Conservation (phyloP, 2,329 filamentous ascomycete species). For the Verticillium tricorpus region DNA sequence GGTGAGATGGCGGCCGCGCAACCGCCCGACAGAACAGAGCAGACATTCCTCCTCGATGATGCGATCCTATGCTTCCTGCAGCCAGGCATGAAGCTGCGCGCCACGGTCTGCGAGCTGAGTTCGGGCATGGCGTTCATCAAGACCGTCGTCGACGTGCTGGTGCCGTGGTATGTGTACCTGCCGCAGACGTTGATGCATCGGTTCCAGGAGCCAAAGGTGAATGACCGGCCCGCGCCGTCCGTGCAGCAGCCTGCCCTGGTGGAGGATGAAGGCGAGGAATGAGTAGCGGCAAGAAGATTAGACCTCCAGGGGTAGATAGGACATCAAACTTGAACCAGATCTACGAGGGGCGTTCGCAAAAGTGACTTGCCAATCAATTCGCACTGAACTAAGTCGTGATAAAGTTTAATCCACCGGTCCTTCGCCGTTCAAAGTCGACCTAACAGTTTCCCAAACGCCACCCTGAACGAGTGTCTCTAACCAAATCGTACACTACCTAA, state of each 20-base stretch:
- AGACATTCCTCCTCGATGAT: slow-evolving; percentile 65
- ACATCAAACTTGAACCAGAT: neutral
- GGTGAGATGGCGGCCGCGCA: slow-evolving; percentile 3
- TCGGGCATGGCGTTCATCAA: slow-evolving; percentile 65
- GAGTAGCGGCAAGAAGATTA: neutral
- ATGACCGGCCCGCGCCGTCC: slow-evolving; percentile 41
- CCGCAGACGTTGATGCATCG: slow-evolving; percentile 65
- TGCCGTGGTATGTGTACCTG: slow-evolving; percentile 60
- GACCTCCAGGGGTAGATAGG: too few relatives aligned
- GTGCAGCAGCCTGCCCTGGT: slow-evolving; percentile 25
- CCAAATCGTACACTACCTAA: neutral
- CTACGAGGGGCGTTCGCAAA: neutral
- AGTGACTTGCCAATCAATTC: neutral
- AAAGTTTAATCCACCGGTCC: neutral
- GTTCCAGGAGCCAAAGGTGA: slow-evolving; percentile 54
- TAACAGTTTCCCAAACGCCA: neutral
- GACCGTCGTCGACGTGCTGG: slow-evolving; percentile 47
- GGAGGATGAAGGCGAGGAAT: neutral
- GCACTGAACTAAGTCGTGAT: neutral
- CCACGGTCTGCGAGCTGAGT: slow-evolving; percentile 51
- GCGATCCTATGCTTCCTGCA: slow-evolving; percentile 47
- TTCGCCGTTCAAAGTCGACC: neutral
- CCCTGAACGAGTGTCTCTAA: neutral
- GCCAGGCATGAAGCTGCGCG: slow-evolving; percentile 59
- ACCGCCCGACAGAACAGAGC: neutral